phyloP scores from a whole-genome alignment of 2,329 filamentous ascomycete genomes.

The Penicillium sp. region DNA sequence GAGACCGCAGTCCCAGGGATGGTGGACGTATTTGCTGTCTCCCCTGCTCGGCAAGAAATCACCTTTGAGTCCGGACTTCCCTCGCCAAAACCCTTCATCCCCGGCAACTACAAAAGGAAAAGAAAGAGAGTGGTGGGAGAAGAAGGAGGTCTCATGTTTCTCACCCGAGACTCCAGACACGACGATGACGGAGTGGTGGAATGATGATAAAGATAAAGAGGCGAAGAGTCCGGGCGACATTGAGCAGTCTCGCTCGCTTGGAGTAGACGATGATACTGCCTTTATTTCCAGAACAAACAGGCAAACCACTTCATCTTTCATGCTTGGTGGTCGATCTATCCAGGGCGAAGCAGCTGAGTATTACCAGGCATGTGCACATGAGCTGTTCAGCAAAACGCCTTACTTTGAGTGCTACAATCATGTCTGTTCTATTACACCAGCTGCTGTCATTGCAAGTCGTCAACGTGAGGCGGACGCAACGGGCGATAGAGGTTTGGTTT shows the following conservation, averaged over 20 bases:
- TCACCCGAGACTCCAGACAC: slow-evolving; percentile 31
- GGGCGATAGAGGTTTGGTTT: slow-evolving; percentile 16
- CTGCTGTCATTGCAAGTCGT: slow-evolving; percentile 13
- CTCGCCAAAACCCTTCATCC: slow-evolving; percentile 4
- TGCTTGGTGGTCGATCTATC: slow-evolving; percentile 25
- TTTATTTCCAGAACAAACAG: slow-evolving; percentile 1
- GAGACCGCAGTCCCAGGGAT: slow-evolving; percentile 45
- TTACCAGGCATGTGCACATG: slow-evolving; percentile 45
- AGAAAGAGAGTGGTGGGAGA: slow-evolving; percentile 10
- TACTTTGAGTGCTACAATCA: slow-evolving; percentile 46
- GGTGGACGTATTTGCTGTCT: slow-evolving; percentile 48
- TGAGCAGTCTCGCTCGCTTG: slow-evolving; percentile 15
- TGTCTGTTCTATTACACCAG: slow-evolving; percentile 37
- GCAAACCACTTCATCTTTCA: slow-evolving; percentile 19
- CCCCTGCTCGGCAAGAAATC: slow-evolving; percentile 39
- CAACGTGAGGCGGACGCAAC: slow-evolving; percentile 1
- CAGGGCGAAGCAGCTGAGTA: slow-evolving; percentile 41
- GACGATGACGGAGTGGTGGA: slow-evolving; percentile 11
- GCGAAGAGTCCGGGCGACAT: slow-evolving; percentile 1
- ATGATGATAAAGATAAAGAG: slow-evolving; percentile 4
- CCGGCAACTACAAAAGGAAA: neutral
- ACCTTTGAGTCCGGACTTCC: slow-evolving; percentile 24
- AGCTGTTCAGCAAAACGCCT: slow-evolving; percentile 38
- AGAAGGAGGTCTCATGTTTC: slow-evolving; percentile 26
- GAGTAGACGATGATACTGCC: neutral